A percentile compares a stretch with the other conserved stretches of the same genome.
phyloP scores from a whole-genome alignment of 257 asterid genomes.

The Primulina eburnea region DNA sequence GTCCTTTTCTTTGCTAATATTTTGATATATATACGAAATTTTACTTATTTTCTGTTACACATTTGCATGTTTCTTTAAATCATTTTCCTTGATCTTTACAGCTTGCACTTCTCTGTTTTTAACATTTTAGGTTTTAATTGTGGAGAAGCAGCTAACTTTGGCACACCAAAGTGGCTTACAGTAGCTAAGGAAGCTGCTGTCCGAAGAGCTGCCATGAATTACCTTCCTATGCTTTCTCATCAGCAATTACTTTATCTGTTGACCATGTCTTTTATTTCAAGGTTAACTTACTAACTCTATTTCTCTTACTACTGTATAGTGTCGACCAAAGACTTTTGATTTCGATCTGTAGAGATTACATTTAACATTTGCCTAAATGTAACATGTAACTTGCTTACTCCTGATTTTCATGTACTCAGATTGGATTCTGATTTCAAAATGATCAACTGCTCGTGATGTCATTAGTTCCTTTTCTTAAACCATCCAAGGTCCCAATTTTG shows the following conservation, averaged over 20 bases:
- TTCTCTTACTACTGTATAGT: slow-evolving; percentile 10
- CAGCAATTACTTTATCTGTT: slow-evolving; percentile 87
- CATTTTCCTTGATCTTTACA: not conserved
- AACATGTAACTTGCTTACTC: slow-evolving; percentile 1
- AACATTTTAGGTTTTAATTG: slow-evolving; percentile 74
- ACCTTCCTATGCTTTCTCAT: slow-evolving; percentile 98
- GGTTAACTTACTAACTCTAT: slow-evolving; percentile 44
- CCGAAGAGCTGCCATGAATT: slow-evolving; percentile 97
- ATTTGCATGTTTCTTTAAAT: slow-evolving; percentile 13
- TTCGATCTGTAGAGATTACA: not conserved
- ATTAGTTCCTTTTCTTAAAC: slow-evolving; percentile 1
- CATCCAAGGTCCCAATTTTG: not conserved
- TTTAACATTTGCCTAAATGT: not conserved
- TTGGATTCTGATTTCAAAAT: slow-evolving; percentile 8
- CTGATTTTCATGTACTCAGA: not conserved
- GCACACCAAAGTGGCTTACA: slow-evolving; percentile 91
- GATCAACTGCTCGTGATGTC: slow-evolving; percentile 11
- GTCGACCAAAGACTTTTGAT: not conserved
- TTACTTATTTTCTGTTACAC: not conserved
- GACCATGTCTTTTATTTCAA: slow-evolving; percentile 93
- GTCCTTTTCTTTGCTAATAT: not conserved
- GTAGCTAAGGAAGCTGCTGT: slow-evolving; percentile 98
- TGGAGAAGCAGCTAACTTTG: slow-evolving; percentile 99
- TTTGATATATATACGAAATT: not conserved
- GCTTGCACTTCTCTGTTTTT: slow-evolving; percentile 7